Evolutionary conservation across 2,329 filamentous ascomycete genomes (phyloP).

Genomic region (Colletotrichum lupini): DNA sequence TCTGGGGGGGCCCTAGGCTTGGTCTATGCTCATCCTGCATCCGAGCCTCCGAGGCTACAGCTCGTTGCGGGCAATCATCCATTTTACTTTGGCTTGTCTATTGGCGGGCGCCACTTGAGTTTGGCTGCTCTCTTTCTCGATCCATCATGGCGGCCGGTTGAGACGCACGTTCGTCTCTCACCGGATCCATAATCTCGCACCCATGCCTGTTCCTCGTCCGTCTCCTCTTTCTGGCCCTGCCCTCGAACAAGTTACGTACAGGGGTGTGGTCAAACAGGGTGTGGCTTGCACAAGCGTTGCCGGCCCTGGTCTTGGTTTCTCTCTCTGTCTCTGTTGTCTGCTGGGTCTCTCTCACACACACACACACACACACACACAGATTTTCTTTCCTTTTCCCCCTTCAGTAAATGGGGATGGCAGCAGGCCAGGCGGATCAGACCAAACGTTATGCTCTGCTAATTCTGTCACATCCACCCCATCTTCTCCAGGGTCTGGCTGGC

Average conservation of each 20-base stretch:
- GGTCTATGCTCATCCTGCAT: conserved; percentile 22
- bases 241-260: conserved; percentile 15
- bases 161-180: conserved; percentile 36
- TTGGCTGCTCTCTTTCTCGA: conserved; percentile 34
- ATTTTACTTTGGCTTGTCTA: conserved; percentile 15
- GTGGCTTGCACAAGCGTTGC: conserved; percentile 29
- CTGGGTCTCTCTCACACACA: neutral
- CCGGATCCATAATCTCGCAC: conserved; percentile 35
- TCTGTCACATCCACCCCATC: conserved; percentile 48
- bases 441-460: conserved; percentile 48
- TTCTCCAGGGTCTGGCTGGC: conserved; percentile 39
- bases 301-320: conserved; percentile 34
- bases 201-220: conserved; percentile 29
- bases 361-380: conserved; percentile 23
- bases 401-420: conserved; percentile 40
- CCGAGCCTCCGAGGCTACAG: conserved; percentile 19
- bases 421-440: conserved; percentile 44
- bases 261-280: conserved; percentile 31
- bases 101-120: conserved; percentile 8
- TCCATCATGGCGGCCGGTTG: conserved; percentile 31
- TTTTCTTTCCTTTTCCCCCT: neutral
- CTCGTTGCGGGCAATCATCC: conserved; percentile 3
- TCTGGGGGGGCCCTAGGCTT: conserved; percentile 5
- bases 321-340: conserved; percentile 21
- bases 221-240: conserved; percentile 32